A percentile compares a stretch with the other conserved stretches of the same genome.
Conservation (phyloP, 352 stramenopile species). For the Plasmopara viticola region DNA sequence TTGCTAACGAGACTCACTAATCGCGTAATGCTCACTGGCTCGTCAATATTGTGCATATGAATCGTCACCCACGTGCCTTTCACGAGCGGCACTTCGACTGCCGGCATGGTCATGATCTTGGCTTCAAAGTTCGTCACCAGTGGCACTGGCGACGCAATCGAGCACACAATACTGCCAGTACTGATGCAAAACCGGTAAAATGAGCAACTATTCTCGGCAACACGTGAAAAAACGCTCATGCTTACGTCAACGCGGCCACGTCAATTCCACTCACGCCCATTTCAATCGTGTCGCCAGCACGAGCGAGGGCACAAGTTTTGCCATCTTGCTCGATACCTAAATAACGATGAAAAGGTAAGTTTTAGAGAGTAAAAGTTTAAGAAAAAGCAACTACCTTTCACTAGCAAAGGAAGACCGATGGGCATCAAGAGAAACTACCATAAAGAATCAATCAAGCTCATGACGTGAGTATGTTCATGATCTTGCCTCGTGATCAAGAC, state of each 20-base stretch:
- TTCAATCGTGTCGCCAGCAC: slow-evolving; percentile 72
- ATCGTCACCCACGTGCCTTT: slow-evolving; percentile 80
- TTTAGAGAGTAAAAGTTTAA: background rate
- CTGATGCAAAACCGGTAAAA: slow-evolving; percentile 10
- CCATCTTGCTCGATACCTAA: slow-evolving; percentile 76
- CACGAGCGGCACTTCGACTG: slow-evolving; percentile 77
- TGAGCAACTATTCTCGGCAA: background rate
- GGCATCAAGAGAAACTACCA: slow-evolving; percentile 60
- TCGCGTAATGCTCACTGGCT: slow-evolving; percentile 73
- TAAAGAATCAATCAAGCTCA: background rate
- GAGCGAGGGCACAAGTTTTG: slow-evolving; percentile 47
- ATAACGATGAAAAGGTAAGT: slow-evolving; percentile 5
- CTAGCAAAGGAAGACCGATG: slow-evolving; percentile 38
- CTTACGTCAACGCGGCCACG: slow-evolving; percentile 51
- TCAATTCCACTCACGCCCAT: slow-evolving; percentile 76
- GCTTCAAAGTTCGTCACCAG: slow-evolving; percentile 74
- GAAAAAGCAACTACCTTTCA: slow-evolving; percentile 33
- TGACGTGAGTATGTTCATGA: background rate
- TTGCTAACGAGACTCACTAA: slow-evolving; percentile 72
- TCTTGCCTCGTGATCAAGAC: background rate
- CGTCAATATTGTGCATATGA: slow-evolving; percentile 84
- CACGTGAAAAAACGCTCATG: background rate
- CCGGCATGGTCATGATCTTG: slow-evolving; percentile 88
- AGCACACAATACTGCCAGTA: slow-evolving; percentile 81
- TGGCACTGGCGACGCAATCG: slow-evolving; percentile 65